Evolutionary conservation across 2,329 filamentous ascomycete species (phyloP).

Genomic region (Emmonsia crescens): DNA sequence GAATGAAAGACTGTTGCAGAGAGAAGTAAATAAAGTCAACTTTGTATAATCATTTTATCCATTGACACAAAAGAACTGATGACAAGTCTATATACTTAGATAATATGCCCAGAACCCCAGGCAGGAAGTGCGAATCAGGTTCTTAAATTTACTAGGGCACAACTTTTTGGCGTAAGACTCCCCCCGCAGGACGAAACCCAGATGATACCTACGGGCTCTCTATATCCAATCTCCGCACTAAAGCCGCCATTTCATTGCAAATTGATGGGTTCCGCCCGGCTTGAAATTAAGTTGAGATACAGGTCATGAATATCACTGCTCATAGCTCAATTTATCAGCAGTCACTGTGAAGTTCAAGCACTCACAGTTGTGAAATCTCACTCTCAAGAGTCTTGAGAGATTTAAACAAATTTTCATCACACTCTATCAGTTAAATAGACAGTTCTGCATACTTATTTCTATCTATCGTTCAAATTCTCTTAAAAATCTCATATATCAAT

Average conservation of each 20-base stretch:
- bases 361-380: no score
- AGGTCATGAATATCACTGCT: no score
- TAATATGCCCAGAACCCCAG: slow-evolving; percentile 2
- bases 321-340: no score
- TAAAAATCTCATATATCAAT: no score
- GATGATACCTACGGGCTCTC: not conserved
- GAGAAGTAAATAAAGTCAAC: slow-evolving; percentile 6
- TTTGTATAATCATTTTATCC: not conserved
- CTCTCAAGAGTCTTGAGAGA: no score
- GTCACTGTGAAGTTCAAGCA: no score
- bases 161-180: slow-evolving; percentile 4
- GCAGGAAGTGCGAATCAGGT: not conserved
- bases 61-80: slow-evolving; percentile 1
- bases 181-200: not conserved
- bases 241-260: not conserved
- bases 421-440: no score
- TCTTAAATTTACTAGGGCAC: slow-evolving; percentile 2
- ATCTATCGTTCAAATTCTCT: no score
- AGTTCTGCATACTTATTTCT: no score
- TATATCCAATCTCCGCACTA: slow-evolving; percentile 1
- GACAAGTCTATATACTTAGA: not conserved
- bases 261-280: not conserved
- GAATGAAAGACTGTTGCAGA: slow-evolving; percentile 3
- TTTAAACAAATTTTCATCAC: no score
- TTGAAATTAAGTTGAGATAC: no score